Evolutionary conservation across 306 rosid species (phyloP).

Genomic region (Acacia acuminata): DNA sequence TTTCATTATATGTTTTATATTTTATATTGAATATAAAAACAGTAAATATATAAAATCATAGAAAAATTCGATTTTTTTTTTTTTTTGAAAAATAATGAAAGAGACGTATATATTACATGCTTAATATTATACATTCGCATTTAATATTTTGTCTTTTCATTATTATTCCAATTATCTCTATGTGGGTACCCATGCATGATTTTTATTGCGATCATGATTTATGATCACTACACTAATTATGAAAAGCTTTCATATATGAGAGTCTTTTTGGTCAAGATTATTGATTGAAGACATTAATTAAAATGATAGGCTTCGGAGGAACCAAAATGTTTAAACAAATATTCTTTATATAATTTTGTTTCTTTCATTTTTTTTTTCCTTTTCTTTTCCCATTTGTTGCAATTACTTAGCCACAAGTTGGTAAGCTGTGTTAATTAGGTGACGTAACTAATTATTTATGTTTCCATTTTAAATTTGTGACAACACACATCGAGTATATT

Average conservation of each 20-base stretch:
- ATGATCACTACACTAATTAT: slow-evolving; percentile 30
- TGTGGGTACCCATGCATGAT: slow-evolving; percentile 33
- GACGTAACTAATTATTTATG: slow-evolving; percentile 30
- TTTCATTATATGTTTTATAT: no score
- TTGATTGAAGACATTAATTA: slow-evolving; percentile 36
- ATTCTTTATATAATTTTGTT: slow-evolving; percentile 35
- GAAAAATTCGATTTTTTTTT: no score
- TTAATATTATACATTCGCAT: no score
- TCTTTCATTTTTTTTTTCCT: background rate
- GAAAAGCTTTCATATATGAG: slow-evolving; percentile 24
- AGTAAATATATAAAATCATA: no score
- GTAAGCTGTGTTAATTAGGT: slow-evolving; percentile 25
- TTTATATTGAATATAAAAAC: no score
- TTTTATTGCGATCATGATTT: slow-evolving; percentile 24
- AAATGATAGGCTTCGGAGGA: slow-evolving; percentile 45
- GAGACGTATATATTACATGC: no score
- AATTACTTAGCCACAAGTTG: slow-evolving; percentile 7
- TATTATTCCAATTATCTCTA: background rate
- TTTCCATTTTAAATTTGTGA: slow-evolving; percentile 33
- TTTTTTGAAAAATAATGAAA: no score
- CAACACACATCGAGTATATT: slow-evolving; percentile 25
- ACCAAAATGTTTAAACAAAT: slow-evolving; percentile 35
- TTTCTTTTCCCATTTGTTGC: background rate
- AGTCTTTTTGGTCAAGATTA: slow-evolving; percentile 43
- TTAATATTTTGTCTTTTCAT: background rate